These are phyloP conservation scores for Apiotrichum siamense DNA, from an alignment of 1,284 basidiomycete species.

Conservation along the genomic window DNA sequence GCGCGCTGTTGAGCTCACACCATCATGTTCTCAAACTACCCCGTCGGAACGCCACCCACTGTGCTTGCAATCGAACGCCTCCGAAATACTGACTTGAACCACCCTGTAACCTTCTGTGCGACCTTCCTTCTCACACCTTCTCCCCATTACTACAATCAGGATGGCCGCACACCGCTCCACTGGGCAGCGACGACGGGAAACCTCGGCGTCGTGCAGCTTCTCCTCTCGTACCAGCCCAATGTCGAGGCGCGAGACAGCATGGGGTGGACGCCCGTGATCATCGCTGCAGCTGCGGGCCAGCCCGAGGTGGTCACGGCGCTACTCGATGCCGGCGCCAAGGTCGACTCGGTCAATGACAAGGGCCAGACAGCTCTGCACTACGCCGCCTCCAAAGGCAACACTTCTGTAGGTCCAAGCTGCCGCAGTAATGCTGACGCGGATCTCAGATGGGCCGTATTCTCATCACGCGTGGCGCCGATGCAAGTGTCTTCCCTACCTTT, in stretches of 20 bases:
- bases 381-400: conserved; percentile 84
- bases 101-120: no score
- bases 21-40: no score
- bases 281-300: conserved; percentile 60
- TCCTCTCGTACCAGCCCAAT: conserved; percentile 64
- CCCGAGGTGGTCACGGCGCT: conserved; percentile 71
- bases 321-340: conserved; percentile 74
- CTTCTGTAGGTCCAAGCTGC: conserved; percentile 64
- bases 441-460: conserved; percentile 76
- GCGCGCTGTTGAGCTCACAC: no score
- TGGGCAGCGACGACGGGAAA: conserved; percentile 74
- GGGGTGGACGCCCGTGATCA: conserved; percentile 83
- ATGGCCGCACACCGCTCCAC: conserved; percentile 80
- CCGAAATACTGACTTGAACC: no score
- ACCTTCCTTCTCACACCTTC: neutral
- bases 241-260: conserved; percentile 65
- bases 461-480: conserved; percentile 79
- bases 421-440: conserved; percentile 28
- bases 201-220: conserved; percentile 62
- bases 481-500: neutral
- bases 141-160: conserved; percentile 51
- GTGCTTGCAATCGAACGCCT: no score
- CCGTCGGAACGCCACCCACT: no score
- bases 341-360: conserved; percentile 74
- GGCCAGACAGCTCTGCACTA: conserved; percentile 89